Conservation (phyloP, 164 flowering plant genomes). For the Hamamelis virginiana region DNA sequence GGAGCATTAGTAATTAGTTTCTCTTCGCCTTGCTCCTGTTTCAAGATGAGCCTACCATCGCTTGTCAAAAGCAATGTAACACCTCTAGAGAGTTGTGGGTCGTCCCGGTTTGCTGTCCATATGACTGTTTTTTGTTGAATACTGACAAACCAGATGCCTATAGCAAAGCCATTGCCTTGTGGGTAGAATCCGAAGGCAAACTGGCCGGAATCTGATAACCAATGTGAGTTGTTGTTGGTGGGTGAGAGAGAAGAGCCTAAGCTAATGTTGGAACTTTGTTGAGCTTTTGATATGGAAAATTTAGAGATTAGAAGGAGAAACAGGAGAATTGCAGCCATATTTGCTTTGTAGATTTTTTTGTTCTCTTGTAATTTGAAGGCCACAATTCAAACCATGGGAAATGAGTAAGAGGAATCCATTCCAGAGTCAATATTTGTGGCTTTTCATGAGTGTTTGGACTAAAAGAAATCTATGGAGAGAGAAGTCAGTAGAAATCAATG, state of each 20-base stretch:
- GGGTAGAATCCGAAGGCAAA: too few species aligned
- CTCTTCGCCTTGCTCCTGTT: neutral
- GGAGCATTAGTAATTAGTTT: neutral
- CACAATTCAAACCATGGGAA: too few species aligned
- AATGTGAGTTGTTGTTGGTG: conserved; percentile 4
- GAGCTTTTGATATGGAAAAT: too few species aligned
- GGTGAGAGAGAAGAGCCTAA: too few species aligned
- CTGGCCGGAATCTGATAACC: conserved; percentile 23
- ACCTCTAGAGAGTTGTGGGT: conserved; percentile 5
- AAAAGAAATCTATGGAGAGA: too few species aligned
- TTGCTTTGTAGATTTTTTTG: neutral
- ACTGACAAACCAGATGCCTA: conserved; percentile 15
- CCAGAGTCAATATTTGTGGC: too few species aligned
- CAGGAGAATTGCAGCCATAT: too few species aligned
- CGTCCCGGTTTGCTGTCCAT: conserved; percentile 27
- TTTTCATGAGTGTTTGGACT: too few species aligned
- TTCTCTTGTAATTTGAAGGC: too few species aligned
- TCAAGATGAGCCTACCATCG: conserved; percentile 13
- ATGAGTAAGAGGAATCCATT: too few species aligned
- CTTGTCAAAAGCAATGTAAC: conserved; percentile 6
- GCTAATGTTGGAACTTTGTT: conserved; percentile 8
- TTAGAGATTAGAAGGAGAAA: too few species aligned
- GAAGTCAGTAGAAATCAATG: too few species aligned
- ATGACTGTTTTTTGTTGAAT: conserved; percentile 5
- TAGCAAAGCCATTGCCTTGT: conserved; percentile 8